phyloP scores from a whole-genome alignment of 768 basidiomycete species.

The Pleurotus salmoneostramineus region DNA sequence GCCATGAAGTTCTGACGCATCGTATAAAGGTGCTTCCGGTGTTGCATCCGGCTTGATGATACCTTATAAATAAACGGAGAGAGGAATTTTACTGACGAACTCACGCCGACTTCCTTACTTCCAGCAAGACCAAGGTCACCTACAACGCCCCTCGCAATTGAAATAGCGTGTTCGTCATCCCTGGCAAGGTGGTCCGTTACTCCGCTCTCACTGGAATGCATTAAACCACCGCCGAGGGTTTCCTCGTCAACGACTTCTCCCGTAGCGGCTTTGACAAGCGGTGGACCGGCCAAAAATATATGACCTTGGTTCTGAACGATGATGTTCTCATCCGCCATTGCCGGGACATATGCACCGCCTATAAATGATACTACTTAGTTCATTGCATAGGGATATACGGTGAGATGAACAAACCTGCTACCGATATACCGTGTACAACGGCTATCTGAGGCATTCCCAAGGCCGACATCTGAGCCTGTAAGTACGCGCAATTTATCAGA shows the following conservation, averaged over 20 bases:
- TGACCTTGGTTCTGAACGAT: conserved; percentile 89
- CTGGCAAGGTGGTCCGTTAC: conserved; percentile 86
- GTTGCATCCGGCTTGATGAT: conserved; percentile 46
- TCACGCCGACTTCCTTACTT: conserved; percentile 43
- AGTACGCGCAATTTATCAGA: conserved; percentile 5
- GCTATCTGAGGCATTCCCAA: conserved; percentile 89
- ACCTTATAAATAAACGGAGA: background rate
- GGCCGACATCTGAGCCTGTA: conserved; percentile 88
- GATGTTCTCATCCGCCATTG: conserved; percentile 94
- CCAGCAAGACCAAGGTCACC: conserved; percentile 73
- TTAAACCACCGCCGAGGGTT: conserved; percentile 82
- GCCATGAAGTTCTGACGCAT: conserved; percentile 79
- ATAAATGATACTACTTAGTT: background rate
- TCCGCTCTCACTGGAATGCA: conserved; percentile 90
- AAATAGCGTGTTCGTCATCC: conserved; percentile 83
- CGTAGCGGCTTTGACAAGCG: conserved; percentile 91
- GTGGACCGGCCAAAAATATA: conserved; percentile 94
- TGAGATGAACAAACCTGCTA: conserved; percentile 54
- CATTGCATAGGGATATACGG: background rate
- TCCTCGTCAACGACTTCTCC: conserved; percentile 93
- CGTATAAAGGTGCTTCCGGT: conserved; percentile 74
- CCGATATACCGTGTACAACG: conserved; percentile 91
- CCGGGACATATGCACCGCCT: conserved; percentile 93
- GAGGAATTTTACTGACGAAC: conserved; percentile 15
- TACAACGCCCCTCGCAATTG: conserved; percentile 72